Percentiles rank a stretch among this genome's conserved stretches.
These are phyloP conservation scores for Saccharomycopsis synnaedendra DNA, from an alignment of 805 yeast species.

Conservation along the genomic window DNA sequence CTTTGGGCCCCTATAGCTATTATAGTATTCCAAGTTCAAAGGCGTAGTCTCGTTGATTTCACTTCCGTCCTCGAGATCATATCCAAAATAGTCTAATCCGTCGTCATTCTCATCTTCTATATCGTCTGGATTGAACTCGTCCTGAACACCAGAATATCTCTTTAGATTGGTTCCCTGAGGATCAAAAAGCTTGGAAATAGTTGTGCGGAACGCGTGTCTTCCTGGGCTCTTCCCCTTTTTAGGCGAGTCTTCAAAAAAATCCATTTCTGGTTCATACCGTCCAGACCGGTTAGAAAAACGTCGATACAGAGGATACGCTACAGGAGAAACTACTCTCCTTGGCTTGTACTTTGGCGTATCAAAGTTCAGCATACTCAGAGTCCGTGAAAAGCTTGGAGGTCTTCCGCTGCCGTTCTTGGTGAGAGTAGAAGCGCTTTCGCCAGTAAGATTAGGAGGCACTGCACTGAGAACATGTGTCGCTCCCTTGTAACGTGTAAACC, in stretches of 20 bases:
- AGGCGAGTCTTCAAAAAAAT: slow-evolving; percentile 15
- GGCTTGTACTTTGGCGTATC: no score
- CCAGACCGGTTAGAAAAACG: no score
- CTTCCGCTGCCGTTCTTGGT: no score
- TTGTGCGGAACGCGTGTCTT: slow-evolving; percentile 38
- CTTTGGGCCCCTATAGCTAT: slow-evolving; percentile 5
- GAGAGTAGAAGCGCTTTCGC: no score
- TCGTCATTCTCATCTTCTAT: slow-evolving; percentile 33
- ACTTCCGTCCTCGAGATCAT: slow-evolving; percentile 17
- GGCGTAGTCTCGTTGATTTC: slow-evolving; percentile 15
- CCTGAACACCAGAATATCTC: slow-evolving; percentile 62
- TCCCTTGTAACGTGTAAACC: no score
- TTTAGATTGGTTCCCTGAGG: slow-evolving; percentile 62
- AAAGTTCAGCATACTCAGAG: no score
- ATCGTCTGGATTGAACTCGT: slow-evolving; percentile 37
- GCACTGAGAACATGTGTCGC: no score
- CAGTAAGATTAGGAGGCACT: no score
- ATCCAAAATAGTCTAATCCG: slow-evolving; percentile 24
- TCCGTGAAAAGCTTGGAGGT: no score
- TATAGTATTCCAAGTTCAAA: slow-evolving; percentile 14
- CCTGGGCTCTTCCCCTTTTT: neutral
- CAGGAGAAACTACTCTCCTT: no score
- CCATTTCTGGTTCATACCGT: neutral
- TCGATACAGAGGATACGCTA: no score
- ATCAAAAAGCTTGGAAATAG: slow-evolving; percentile 65